Base-by-base conservation (phyloP, 1,284 basidiomycete species). In the Phellopilus nigrolimitatus region DNA sequence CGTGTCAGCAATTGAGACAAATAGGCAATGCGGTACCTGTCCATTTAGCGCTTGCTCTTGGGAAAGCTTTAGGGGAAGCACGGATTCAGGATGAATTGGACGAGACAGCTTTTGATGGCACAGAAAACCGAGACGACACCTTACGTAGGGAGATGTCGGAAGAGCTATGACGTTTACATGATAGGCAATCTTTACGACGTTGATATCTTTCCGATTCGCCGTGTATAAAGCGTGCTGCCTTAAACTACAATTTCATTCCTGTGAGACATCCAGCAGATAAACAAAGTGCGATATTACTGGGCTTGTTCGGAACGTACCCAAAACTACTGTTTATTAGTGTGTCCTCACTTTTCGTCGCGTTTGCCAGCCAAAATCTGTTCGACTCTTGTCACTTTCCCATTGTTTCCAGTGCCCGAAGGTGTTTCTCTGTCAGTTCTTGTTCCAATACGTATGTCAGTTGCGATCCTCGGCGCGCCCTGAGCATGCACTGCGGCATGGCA, bases 391-490 rank as follows among this genome's bases (percentile, higher is more conserved):
- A 93, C 76, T 64, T 95, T 95, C 47, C 70, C 70, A 21, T 80
- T 79, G 59, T 95, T 95, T 3, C 82, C 90, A 39, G 76, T 73
- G 5, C 88, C 91, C 1, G 73, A 71, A 1, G 66, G 66, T 31
- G 85, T 77, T 25, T 77, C 69, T 49, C 82, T 77, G 68, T 95
- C 92, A 15, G 78, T 76, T 38, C 93, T 80, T 0, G 93, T 97
- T 38, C 93, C 93, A 52, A 97, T 94, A 25, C 93, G 85, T 54
- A 97, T 88, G 67, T 97, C 93, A 5, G 92, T 93, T 21, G 89
- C 84, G 36, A 88, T 74, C 40, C 88, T 79, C 17, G 79, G 79
- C 1, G 80, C 80, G 28, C 88, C 88, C 62, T 78, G 76, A 1
- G 78, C 80, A 61, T 95, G 93, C 0, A 95, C 88, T 0, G 92